These are phyloP conservation scores for Chaetomium sp. DNA, from an alignment of 2,329 filamentous ascomycete species.

Conservation along the genomic window DNA sequence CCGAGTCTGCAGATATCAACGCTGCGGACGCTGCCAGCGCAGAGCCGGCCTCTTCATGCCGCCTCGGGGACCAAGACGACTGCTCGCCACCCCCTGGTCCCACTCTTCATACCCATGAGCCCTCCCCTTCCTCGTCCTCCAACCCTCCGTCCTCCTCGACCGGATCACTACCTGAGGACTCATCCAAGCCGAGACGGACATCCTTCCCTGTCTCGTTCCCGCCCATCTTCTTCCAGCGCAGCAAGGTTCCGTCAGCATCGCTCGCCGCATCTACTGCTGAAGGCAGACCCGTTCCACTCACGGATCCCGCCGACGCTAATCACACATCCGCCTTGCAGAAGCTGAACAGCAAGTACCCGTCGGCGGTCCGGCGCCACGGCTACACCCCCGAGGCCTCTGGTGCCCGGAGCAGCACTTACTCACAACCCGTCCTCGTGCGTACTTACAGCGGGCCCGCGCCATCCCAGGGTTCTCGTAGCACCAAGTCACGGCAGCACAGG, in stretches of 20 bases:
- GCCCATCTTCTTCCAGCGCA: constrained; percentile 51
- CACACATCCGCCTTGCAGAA: constrained; percentile 63
- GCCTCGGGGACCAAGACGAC: constrained; percentile 5
- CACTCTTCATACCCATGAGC: constrained; percentile 9
- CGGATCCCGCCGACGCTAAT: constrained; percentile 57
- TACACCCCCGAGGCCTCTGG: constrained; percentile 57
- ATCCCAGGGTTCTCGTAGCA: constrained; percentile 38
- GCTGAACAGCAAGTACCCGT: constrained; percentile 60
- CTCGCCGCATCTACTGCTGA: constrained; percentile 58
- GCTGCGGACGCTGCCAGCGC: constrained; percentile 24
- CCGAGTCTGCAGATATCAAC: constrained; percentile 22
- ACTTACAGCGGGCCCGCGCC: constrained; percentile 58
- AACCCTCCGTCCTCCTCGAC: constrained; percentile 32
- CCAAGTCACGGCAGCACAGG: constrained; percentile 34
- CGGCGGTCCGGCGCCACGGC: constrained; percentile 49
- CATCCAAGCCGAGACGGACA: constrained; percentile 36
- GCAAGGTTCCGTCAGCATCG: constrained; percentile 54
- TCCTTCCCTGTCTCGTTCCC: constrained; percentile 53
- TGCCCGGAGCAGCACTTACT: constrained; percentile 61
- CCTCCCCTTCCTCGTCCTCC: constrained; percentile 22
- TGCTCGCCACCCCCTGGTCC: constrained; percentile 14
- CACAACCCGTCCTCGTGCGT: constrained; percentile 66
- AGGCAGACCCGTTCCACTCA: constrained; percentile 58
- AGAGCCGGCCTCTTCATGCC: constrained; percentile 21
- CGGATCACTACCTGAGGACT: constrained; percentile 18